Conservation (phyloP, 2,329 filamentous ascomycete species). For the Penicillium hesseltinei region DNA sequence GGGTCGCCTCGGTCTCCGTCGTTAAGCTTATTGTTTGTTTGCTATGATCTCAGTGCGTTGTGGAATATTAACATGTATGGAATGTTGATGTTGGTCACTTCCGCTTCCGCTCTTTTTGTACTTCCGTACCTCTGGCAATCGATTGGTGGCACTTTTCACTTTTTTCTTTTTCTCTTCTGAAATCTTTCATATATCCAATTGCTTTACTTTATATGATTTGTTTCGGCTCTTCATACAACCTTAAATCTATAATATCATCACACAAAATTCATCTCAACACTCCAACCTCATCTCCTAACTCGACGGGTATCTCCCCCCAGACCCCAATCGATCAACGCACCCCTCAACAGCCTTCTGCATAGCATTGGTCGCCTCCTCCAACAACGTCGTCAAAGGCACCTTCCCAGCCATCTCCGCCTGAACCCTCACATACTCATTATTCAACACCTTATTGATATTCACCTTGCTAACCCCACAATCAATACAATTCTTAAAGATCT, state of each 20-base stretch:
- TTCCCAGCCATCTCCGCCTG: constrained; percentile 51
- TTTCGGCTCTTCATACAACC: background rate
- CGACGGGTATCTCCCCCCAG: constrained; percentile 37
- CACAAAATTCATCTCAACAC: too few species aligned
- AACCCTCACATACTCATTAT: constrained; percentile 50
- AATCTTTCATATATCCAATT: constrained; percentile 18
- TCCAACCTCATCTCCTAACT: background rate
- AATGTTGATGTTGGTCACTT: background rate
- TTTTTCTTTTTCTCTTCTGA: background rate
- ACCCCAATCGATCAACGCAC: constrained; percentile 54
- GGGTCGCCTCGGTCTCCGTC: constrained; percentile 1
- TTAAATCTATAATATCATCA: background rate
- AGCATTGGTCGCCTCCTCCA: constrained; percentile 54
- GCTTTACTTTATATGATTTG: constrained; percentile 2
- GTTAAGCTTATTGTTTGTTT: background rate
- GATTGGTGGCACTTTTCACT: constrained; percentile 1
- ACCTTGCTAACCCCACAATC: constrained; percentile 55
- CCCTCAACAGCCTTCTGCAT: constrained; percentile 58
- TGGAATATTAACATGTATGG: background rate
- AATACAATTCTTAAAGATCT: constrained; percentile 56
- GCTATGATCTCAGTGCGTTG: background rate
- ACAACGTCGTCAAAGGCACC: constrained; percentile 52
- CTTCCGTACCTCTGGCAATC: constrained; percentile 9
- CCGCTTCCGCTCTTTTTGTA: constrained; percentile 7
- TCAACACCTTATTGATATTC: constrained; percentile 61